phyloP scores from a whole-genome alignment of 192 early-diverging fungal species.

The Kickxella alabastrina region DNA sequence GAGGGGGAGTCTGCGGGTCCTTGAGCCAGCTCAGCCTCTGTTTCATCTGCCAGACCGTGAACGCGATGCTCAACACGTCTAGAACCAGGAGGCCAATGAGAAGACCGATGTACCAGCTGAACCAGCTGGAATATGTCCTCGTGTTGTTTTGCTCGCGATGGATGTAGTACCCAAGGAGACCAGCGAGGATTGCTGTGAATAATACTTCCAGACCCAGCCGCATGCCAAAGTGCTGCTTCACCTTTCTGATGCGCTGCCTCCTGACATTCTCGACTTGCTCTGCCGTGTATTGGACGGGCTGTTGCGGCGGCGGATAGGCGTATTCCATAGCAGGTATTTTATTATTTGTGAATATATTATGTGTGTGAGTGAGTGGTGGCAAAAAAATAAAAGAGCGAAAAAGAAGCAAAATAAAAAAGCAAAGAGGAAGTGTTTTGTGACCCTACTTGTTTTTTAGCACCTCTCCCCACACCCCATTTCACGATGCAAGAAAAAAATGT shows the following conservation, averaged over 20 bases:
- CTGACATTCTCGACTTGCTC: constrained; percentile 28
- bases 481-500: neutral
- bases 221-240: constrained; percentile 28
- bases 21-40: constrained; percentile 26
- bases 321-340: constrained; percentile 4
- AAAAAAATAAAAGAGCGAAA: neutral
- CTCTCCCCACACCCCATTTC: neutral
- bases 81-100: constrained; percentile 46
- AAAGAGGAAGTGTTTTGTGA: neutral
- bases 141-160: constrained; percentile 13
- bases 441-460: neutral
- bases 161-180: constrained; percentile 36
- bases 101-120: constrained; percentile 47
- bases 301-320: constrained; percentile 22
- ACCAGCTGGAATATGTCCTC: constrained; percentile 23
- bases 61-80: constrained; percentile 30
- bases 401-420: neutral
- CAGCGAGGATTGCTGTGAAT: constrained; percentile 37
- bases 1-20: constrained; percentile 24
- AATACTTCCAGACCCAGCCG: constrained; percentile 28
- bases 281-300: constrained; percentile 1
- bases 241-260: constrained; percentile 16
- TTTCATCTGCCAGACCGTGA: constrained; percentile 25
- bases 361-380: neutral
- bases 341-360: neutral